Conservation (phyloP, 768 basidiomycete species). For the Tricholoma terreum region DNA sequence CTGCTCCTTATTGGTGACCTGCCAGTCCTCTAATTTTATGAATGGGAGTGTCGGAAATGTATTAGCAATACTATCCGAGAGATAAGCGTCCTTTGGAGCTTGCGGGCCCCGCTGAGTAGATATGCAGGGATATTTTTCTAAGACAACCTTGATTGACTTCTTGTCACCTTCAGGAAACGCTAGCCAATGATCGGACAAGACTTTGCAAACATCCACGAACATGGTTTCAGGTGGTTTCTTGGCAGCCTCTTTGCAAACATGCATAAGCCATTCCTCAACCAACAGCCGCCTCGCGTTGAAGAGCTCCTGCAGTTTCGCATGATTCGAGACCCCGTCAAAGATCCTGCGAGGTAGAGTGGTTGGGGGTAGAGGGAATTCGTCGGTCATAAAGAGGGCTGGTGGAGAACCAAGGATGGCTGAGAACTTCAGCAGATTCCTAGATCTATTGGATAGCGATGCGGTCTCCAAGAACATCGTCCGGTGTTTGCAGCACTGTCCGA, state of each 20-base stretch:
- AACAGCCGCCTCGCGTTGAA: neutral
- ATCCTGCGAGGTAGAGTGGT: neutral
- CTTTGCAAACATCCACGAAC: neutral
- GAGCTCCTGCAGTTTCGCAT: neutral
- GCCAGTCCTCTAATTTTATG: neutral
- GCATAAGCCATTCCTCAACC: neutral
- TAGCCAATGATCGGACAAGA: neutral
- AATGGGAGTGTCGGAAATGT: neutral
- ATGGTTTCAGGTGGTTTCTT: neutral
- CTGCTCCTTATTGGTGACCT: neutral
- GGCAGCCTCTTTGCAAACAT: neutral
- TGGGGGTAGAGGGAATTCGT: neutral
- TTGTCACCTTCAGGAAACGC: neutral
- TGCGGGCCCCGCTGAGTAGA: neutral
- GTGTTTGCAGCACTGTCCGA: neutral
- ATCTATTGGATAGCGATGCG: neutral
- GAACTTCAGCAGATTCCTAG: neutral
- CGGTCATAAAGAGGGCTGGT: neutral
- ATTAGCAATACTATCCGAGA: neutral
- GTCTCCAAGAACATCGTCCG: neutral
- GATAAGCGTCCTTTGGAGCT: neutral
- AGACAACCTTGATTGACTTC: neutral
- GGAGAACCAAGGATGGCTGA: neutral
- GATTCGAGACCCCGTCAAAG: neutral
- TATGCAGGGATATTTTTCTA: neutral